These are phyloP conservation scores for Secale cereale DNA, from an alignment of 176 grass and related monocot genomes.

Conservation along the genomic window DNA sequence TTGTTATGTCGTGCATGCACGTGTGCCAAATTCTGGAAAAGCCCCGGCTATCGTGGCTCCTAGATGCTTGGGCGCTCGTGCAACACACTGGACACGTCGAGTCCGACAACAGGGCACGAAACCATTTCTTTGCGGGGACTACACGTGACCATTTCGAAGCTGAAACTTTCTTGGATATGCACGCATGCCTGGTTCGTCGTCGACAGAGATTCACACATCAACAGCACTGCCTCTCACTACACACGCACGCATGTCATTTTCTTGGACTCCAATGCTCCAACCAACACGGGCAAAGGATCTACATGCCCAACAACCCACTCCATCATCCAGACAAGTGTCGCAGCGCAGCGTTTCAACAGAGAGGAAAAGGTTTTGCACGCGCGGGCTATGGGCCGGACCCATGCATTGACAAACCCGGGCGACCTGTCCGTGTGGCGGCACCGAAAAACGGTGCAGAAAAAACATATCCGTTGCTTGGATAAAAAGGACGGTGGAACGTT, in stretches of 20 bases:
- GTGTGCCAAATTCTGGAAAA: slow-evolving; percentile 2
- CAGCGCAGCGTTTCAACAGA: neutral
- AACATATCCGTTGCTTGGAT: neutral
- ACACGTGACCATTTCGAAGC: neutral
- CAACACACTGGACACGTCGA: slow-evolving; percentile 29
- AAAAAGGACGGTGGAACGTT: slow-evolving; percentile 24
- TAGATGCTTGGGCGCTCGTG: slow-evolving; percentile 15
- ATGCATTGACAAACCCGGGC: slow-evolving; percentile 27
- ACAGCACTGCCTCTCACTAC: neutral
- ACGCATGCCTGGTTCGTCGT: neutral
- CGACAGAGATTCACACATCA: slow-evolving; percentile 21
- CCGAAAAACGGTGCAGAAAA: slow-evolving; percentile 8
- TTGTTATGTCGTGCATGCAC: neutral
- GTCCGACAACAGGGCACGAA: neutral
- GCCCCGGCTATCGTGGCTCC: neutral
- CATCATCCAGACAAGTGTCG: neutral
- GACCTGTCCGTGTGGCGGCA: neutral
- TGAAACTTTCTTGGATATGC: neutral
- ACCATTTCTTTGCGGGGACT: neutral
- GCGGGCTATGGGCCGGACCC: neutral
- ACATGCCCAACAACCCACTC: slow-evolving; percentile 41
- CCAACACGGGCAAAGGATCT: slow-evolving; percentile 3
- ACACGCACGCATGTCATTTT: neutral
- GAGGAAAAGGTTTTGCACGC: neutral
- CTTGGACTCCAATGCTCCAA: neutral